Evolutionary conservation across 371 early-diverging fungal species (phyloP), one percentile per base, ranked within the genome.

Genomic region (Mortierella sp.): DNA sequence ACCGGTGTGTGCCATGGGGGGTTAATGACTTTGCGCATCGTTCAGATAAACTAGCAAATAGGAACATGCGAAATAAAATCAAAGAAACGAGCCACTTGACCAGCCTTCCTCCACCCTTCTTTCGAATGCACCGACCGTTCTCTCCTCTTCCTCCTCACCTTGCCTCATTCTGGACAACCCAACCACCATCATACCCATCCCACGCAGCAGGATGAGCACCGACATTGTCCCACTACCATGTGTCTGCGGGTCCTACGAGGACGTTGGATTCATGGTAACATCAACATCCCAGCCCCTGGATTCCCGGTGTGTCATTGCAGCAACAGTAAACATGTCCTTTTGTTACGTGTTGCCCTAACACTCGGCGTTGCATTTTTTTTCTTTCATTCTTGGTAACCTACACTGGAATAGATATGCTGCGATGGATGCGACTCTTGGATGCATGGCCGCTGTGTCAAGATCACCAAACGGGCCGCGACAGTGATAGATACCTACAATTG

Each of bases 381-480:
- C 1, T 48, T 40, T n/a, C 28, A 70, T n/a, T 0, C 34, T 37
- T 31, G 26, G 28, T 31, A 8, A 51, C 50, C 14, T 16, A 37
- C 53, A 10, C n/a, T 31, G 3, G 10, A 51, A 50, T 77, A 82
- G 82, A 82, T 82, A 55, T 78, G 82, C 79, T 82, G 82, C 51
- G 79, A 82, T 26, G 73, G 46, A 24, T 82, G 82, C 70, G 73
- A 78, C 53, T 69, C 79, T 13, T 82, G 82, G 82, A 82, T 82
- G 82, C 82, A 82, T 76, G 82, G 82, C 14, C 76, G 79, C 0
- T 82, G 82, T 69, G 73, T 82, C 43, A 74, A 78, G 40, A 67
- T 82, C 44, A 75, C 79, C 34, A 78, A 82, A 59, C 55, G 28
- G 31, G 75, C 72, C 54, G 69, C 82, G 11, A 70, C 70, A 46